Evolutionary conservation across 805 yeast species (phyloP), one percentile per base, ranked within the genome.

Genomic region (Candida broadrunensis): DNA sequence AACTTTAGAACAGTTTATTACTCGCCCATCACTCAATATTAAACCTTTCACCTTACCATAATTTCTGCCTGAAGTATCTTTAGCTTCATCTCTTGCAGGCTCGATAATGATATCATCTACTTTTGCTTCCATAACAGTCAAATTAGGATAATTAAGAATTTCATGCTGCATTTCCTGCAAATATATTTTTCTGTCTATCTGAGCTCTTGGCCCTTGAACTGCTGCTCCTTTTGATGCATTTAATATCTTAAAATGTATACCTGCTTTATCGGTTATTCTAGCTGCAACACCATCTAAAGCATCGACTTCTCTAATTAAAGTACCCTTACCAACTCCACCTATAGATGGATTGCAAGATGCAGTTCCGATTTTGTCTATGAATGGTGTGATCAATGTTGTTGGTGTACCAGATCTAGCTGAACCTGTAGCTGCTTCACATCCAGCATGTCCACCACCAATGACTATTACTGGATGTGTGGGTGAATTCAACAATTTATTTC

Each of bases 271-370:
- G 1, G 93, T 89, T n/a, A 93, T 80, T 43, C 77, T 70, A 0
- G 90, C 81, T 4, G 95, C 81, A 1, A 91, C 85, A 7, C 99
- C 99, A 60, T 91, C 99, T 34, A 93, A 66, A 0, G 99, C 98
- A 68, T 93, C 99, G 12, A 93, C 88, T 64, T 93, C 99, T 49
- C 88, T 77, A 29, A 93, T 66, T 32, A 93, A 66, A 0, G 96
- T 91, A 13, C 99, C 99, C 56, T 93, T 93, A 1, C 99, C 99
- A 41, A 93, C 90, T 46, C 99, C 99, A 27, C 99, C 99, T 84
- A 89, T 87, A 33, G 87, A 89, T 8, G 99, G 99, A 58, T 93
- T 93, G 61, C 99, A 93, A 1, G 97, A 88, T 16, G 97, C 93
- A 0, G 95, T 85, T 0, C 99, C 99, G 12, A 93, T 81, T 55